phyloP scores from a whole-genome alignment of 345 rosid species.

The Microthlaspi erraticum region DNA sequence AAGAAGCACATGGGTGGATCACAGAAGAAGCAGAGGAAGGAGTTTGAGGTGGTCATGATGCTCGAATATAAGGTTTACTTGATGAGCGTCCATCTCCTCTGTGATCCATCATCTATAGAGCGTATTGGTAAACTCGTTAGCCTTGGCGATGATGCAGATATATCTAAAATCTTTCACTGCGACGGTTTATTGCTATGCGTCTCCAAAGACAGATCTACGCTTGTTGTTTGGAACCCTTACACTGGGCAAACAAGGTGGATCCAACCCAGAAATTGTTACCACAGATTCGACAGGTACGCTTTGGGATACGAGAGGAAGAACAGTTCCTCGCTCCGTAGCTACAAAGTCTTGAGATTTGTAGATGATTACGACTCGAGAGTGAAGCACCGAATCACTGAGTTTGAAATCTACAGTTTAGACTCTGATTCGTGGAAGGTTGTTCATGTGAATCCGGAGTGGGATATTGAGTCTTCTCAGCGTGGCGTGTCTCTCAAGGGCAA shows the following conservation, averaged over 20 bases:
- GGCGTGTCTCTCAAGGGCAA: conserved; percentile 10
- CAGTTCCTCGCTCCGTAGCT: not conserved
- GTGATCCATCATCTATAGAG: not conserved
- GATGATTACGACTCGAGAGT: not conserved
- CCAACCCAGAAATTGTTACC: not conserved
- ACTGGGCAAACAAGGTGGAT: not conserved
- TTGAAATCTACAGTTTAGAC: not conserved
- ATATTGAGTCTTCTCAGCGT: not conserved
- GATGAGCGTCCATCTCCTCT: not conserved
- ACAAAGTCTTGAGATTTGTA: conserved; percentile 15
- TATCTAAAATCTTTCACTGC: not conserved
- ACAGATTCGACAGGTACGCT: not conserved
- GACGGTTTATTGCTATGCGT: not conserved
- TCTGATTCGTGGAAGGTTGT: conserved; percentile 17
- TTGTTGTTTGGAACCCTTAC: conserved; percentile 2
- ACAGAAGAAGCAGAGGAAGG: not conserved
- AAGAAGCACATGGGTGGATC: no score
- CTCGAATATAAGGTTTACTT: not conserved
- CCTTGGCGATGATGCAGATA: not conserved
- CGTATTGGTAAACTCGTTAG: conserved; percentile 9
- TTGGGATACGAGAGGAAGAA: not conserved
- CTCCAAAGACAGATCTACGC: not conserved
- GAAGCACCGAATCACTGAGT: not conserved
- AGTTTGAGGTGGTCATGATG: not conserved
- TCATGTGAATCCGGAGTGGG: conserved; percentile 5